Evolutionary conservation across 768 basidiomycete species (phyloP), one percentile per base, ranked within the genome.

Genomic region (Russula sp.): DNA sequence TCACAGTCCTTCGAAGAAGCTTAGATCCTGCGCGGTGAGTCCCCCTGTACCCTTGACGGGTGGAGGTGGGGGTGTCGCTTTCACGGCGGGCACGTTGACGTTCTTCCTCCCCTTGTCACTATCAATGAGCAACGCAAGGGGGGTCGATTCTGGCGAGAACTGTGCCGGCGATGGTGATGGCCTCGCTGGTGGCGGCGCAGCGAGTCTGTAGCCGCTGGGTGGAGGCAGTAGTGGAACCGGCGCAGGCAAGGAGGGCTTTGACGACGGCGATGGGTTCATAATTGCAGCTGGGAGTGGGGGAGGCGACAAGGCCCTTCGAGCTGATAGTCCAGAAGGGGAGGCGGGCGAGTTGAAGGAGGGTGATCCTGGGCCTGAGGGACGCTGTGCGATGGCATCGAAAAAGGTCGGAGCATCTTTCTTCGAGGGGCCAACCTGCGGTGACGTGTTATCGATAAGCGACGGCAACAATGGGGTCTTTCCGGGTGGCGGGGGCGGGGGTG

Each of bases 1-100:
- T 50, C 58, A 89, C 36, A 87, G 68, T 39, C 88, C 87, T 73
- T 93, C 91, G 70, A 93, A 94, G 72, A 94, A 93, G 18, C 86
- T 90, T 55, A 93, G 71, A 78, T 93, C 92, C 73, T 90, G 88
- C 2, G 89, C 90, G 4, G 86, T 88, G 53, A 93, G 71, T 5
- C 86, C 87, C 13, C 84, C 83, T 51, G 69, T 48, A 62, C 71
- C 64, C 51, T 71, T 65, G 29, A 66, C 29, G 7, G 68, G 52
- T 25, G 16, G 41, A 29, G 59, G 55, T 46, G 68, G 67, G 47
- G 50, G 39, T 20, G 29, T 43, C 18, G 43, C 39, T 13, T 22
- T 61, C 36, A 6, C 35, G 14, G 18, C 38, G 58, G 59, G n/a
- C 4, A 48, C 46, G 68, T 49, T 52, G 67, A 16, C 6, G 45